Conservation (phyloP, 495 filamentous ascomycete genomes). For the Neurospora sp. region DNA sequence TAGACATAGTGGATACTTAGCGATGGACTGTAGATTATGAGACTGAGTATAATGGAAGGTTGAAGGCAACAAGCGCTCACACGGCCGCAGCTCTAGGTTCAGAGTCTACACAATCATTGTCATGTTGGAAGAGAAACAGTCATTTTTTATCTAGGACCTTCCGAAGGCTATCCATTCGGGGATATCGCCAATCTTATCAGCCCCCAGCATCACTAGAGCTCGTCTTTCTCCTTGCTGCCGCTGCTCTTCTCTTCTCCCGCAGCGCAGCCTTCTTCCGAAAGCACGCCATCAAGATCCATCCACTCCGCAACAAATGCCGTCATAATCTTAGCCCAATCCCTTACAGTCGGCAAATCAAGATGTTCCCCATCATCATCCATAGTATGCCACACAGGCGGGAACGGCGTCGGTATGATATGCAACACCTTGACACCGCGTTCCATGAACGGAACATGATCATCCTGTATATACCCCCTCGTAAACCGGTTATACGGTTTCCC, state of each 20-base stretch:
- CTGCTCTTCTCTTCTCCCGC: not conserved
- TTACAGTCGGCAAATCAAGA: conserved; percentile 69
- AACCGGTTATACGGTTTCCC: conserved; percentile 44
- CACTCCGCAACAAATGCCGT: conserved; percentile 85
- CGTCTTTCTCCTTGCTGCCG: conserved; percentile 10
- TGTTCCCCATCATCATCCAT: conserved; percentile 78
- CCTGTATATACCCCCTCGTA: conserved; percentile 45
- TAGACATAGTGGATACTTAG: too few species aligned
- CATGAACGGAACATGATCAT: conserved; percentile 90
- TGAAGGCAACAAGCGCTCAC: too few species aligned
- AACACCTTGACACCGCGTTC: conserved; percentile 73
- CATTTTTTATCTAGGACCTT: not conserved
- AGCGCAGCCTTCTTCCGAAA: conserved; percentile 22
- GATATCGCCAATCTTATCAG: not conserved
- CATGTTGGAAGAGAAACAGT: not conserved
- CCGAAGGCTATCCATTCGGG: too few species aligned
- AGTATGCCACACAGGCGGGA: conserved; percentile 81
- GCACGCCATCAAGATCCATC: conserved; percentile 76
- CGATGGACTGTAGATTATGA: too few species aligned
- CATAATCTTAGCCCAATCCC: conserved; percentile 78
- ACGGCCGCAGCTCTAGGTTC: too few species aligned
- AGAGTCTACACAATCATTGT: too few species aligned
- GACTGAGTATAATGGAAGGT: too few species aligned
- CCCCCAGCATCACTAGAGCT: conserved; percentile 7
- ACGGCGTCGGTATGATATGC: conserved; percentile 75